Evolutionary conservation across 768 basidiomycete genomes (phyloP).

Genomic region (Leccinum incarnatum): DNA sequence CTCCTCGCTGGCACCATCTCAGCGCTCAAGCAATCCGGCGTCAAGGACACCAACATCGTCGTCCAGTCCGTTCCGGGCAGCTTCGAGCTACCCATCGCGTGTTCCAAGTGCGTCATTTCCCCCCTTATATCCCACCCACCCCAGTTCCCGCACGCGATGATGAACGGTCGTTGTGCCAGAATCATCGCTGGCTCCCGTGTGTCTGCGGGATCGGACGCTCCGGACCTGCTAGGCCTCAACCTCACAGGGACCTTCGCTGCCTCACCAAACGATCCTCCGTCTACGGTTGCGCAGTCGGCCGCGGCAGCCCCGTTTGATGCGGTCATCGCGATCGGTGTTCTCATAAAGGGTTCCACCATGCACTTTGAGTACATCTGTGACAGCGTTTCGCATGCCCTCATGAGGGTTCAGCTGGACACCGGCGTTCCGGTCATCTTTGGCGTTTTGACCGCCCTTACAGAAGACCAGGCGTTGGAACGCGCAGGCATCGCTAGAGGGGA

Average conservation of each 20-base stretch:
- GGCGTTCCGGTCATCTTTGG: slow-evolving; percentile 96
- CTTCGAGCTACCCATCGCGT: slow-evolving; percentile 89
- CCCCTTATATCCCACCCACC: background rate
- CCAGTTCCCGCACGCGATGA: background rate
- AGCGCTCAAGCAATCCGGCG: slow-evolving; percentile 82
- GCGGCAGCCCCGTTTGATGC: slow-evolving; percentile 80
- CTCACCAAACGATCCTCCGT: slow-evolving; percentile 34
- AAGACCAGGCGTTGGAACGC: slow-evolving; percentile 92
- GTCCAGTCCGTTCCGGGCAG: slow-evolving; percentile 92
- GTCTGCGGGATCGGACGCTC: slow-evolving; percentile 73
- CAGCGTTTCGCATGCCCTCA: slow-evolving; percentile 87
- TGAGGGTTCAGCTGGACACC: slow-evolving; percentile 91
- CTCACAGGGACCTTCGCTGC: slow-evolving; percentile 36
- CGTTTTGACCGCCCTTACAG: slow-evolving; percentile 86
- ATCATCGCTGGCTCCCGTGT: slow-evolving; percentile 86
- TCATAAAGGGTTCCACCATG: slow-evolving; percentile 98
- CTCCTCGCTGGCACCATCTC: slow-evolving; percentile 75
- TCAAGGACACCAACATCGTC: slow-evolving; percentile 87
- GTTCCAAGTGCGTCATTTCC: slow-evolving; percentile 63
- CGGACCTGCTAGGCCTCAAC: slow-evolving; percentile 67
- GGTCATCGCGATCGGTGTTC: slow-evolving; percentile 94
- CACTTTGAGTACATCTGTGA: slow-evolving; percentile 99
- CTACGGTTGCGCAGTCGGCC: slow-evolving; percentile 37
- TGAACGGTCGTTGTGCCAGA: slow-evolving; percentile 40
- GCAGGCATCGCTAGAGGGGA: slow-evolving; percentile 79